Conservation (phyloP, 257 asterid genomes). For the Osmanthus fragrans region DNA sequence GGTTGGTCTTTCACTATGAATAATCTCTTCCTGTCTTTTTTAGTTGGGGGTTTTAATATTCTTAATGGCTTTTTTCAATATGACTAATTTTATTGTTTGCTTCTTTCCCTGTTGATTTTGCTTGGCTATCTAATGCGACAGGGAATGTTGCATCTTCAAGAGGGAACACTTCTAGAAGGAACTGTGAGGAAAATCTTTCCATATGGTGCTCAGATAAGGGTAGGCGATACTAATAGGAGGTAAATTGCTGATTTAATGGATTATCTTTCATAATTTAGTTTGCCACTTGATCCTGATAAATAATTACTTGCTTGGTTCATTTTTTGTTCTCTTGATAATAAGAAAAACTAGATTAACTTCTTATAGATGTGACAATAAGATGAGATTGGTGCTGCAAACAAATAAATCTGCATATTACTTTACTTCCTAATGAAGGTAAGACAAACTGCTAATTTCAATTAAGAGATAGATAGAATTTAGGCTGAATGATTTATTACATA, state of each 20-base stretch:
- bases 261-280: constrained; percentile 1
- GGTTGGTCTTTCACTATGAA: constrained; percentile 54
- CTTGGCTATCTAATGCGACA: constrained; percentile 32
- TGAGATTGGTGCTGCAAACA: background rate
- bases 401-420: background rate
- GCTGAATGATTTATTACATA: no score
- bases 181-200: constrained; percentile 75
- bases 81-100: constrained; percentile 1
- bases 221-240: constrained; percentile 90
- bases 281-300: constrained; percentile 1
- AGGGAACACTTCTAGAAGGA: constrained; percentile 86
- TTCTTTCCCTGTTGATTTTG: constrained; percentile 13
- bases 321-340: background rate
- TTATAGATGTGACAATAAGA: background rate
- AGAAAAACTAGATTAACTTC: background rate
- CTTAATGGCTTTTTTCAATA: constrained; percentile 1
- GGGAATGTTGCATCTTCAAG: constrained; percentile 69
- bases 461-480: background rate
- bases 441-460: background rate
- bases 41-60: background rate
- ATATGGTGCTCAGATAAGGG: constrained; percentile 91
- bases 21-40: constrained; percentile 17
- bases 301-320: background rate
- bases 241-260: constrained; percentile 26
- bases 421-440: background rate